Base-by-base conservation (phyloP, 2,329 filamentous ascomycete genomes). In the Calonectria montana region DNA sequence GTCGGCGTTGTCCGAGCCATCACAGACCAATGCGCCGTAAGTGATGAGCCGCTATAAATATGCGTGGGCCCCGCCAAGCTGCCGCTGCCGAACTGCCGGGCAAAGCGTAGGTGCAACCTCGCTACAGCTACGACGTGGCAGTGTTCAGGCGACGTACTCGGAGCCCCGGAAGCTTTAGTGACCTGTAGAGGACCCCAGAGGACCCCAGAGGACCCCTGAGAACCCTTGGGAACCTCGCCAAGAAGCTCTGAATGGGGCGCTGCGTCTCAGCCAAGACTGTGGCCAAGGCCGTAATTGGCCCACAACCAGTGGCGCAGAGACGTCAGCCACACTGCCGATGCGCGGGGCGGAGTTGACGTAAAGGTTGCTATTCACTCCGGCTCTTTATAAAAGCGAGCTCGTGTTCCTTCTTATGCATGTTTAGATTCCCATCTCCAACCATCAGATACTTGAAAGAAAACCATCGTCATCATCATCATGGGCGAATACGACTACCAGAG, bases 241-340 rank as follows among this genome's bases (percentile, higher is more conserved):
- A 70, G 67, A 31, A 41, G 9, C 43, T 48, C 25, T 69, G 27
- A 57, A 61, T 48, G 59, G 48, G 59, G 47, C 67, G 50, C 50
- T 50, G 35, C 67, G 67, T 61, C 35, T 50, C 67, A 65, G 61
- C 67, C 61, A 69, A 69, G 61, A 23, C 48, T 4, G 31, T 50
- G 4, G 25, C 23, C 6, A 7, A n/a, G 21, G 21, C 7, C 10
- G 7, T 70, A 62, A 70, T 70, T 70, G 67, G 67, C 27, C 31
- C 37, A 25, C 25, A 37, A 48, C 67, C 23, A 50, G 48, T 63
- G 62, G 50, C 48, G 67, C 61, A 69, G 50, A 50, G 41, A 29
- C 29, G 23, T 65, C 23, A 70, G 67, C 67, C 67, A 70, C 67
- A 39, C 41, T 45, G 18, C 62, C 37, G 39, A 65, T 62, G 43